Percentiles rank a stretch among this genome's conserved stretches.
Conservation (phyloP, 257 asterid genomes). For the Solanum virginianum region DNA sequence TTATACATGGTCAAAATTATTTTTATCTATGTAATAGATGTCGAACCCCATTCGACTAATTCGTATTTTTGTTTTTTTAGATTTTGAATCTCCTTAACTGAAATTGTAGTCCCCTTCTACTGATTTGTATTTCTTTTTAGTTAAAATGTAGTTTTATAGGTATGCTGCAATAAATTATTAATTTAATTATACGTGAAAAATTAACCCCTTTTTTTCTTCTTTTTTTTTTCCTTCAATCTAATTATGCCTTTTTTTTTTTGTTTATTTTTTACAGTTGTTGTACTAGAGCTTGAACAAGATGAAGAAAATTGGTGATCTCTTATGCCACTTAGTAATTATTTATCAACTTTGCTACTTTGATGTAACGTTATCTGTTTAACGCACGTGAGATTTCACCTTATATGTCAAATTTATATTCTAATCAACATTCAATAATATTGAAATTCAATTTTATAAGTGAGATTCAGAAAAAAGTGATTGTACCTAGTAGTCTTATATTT, state of each 20-base stretch:
- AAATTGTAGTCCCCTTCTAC: no score
- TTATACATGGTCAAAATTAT: no score
- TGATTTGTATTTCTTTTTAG: no score
- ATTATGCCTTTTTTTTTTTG: background rate
- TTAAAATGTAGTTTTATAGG: no score
- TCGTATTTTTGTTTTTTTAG: no score
- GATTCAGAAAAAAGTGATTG: rapidly evolving
- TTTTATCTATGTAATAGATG: no score
- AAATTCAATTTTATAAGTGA: background rate
- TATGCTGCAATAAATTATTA: background rate
- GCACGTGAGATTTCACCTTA: background rate
- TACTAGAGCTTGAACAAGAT: conserved; percentile 31
- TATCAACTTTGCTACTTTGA: background rate
- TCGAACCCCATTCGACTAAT: no score
- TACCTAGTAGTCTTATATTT: background rate
- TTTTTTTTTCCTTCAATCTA: background rate
- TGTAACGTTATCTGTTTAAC: background rate
- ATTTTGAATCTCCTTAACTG: no score
- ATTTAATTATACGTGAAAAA: background rate
- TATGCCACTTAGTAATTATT: background rate
- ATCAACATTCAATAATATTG: background rate
- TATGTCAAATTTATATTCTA: conserved; percentile 3
- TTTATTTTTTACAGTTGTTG: conserved; percentile 37
- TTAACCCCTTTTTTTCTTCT: background rate
- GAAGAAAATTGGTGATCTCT: conserved; percentile 9